A percentile compares a stretch with the other conserved stretches of the same genome.
Conservation (phyloP, 805 yeast genomes). For the Lachancea nothofagi region DNA sequence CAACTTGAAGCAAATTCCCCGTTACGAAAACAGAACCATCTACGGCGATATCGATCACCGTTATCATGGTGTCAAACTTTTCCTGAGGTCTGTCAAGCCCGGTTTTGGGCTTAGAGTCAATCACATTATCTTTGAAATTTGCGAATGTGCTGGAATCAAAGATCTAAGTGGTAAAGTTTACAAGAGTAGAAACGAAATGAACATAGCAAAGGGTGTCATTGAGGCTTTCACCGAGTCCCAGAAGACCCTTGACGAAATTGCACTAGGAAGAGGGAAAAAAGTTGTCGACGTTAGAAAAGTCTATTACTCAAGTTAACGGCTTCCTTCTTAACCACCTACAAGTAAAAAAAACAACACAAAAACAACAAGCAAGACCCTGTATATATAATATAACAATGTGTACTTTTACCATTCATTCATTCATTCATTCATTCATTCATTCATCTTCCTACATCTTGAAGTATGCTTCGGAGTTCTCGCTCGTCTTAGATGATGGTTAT, state of each 20-base stretch:
- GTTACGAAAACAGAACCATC: constrained; percentile 88
- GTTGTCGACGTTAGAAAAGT: constrained; percentile 87
- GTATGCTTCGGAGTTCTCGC: too few relatives aligned
- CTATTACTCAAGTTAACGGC: constrained; percentile 56
- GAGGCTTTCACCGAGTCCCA: constrained; percentile 75
- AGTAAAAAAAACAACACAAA: constrained; percentile 32
- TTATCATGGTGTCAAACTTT: constrained; percentile 79
- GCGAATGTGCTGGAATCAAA: constrained; percentile 89
- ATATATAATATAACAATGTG: not conserved
- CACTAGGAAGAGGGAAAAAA: constrained; percentile 89
- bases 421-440: too few relatives aligned
- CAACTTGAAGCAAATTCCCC: constrained; percentile 72
- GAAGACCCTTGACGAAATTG: constrained; percentile 78
- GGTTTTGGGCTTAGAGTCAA: constrained; percentile 93
- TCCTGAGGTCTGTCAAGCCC: constrained; percentile 80
- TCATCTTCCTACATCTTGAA: too few relatives aligned
- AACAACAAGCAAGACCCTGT: not conserved
- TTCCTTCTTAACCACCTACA: constrained; percentile 11
- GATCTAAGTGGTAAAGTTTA: constrained; percentile 89
- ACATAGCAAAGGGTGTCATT: constrained; percentile 82
- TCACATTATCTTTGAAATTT: constrained; percentile 82
- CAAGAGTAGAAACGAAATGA: constrained; percentile 91
- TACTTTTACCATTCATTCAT: not conserved
- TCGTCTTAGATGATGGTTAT: too few relatives aligned
- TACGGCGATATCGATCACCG: constrained; percentile 77